Base-by-base conservation (phyloP, 2,329 filamentous ascomycete species). In the Aspergillus quadricinctus region DNA sequence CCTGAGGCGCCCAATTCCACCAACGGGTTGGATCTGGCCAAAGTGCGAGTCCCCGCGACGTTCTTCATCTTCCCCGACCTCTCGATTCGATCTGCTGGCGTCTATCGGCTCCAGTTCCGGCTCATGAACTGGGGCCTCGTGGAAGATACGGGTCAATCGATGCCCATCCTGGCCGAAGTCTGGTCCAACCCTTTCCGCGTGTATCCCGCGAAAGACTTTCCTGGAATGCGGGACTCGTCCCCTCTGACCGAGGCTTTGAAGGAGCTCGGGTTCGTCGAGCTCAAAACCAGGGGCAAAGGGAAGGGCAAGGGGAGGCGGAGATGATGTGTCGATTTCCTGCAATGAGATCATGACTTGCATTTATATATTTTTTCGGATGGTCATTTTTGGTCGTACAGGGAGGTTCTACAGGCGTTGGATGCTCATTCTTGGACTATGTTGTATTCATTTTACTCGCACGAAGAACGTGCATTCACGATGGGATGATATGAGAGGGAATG, bases 31-130 rank as follows among this genome's bases (percentile, higher is more conserved):
- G 43, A 25, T 23, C 23, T 23, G 21, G 23, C 19, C 23, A 23
- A 14, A 46, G 8, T 14, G 23, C 43, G 23, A 23, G 23, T 69
- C 4, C 75, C 76, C 4, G 71, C 75, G 21, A 70, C 73, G 1
- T 80, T 79, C 59, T 80, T 79, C 61, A 75, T 79, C 27, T 80
- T 80, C 52, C 69, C 76, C 0, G 77, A 80, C 60, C 69, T 80
- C 1, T 79, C 77, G 3, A 71, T 79, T 23, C 76, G 77, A 48
- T 73, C 72, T 7, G 74, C 76, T 21, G 78, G 78, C 0, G 54
- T 72, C 3, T 80, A 79, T 59, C 72, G 73, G 6, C 64, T 80
- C 1, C 72, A 77, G 37, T 80, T 79, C 60, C 70, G 69, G 10
- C 70, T 80, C 23, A 77, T 79, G 72, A 74, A 78, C 57, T 69